A percentile compares a stretch with the other conserved stretches of the same genome.
These are phyloP conservation scores for Crithidia bombi DNA, from an alignment of 208 protist genomes.

Conservation along the genomic window DNA sequence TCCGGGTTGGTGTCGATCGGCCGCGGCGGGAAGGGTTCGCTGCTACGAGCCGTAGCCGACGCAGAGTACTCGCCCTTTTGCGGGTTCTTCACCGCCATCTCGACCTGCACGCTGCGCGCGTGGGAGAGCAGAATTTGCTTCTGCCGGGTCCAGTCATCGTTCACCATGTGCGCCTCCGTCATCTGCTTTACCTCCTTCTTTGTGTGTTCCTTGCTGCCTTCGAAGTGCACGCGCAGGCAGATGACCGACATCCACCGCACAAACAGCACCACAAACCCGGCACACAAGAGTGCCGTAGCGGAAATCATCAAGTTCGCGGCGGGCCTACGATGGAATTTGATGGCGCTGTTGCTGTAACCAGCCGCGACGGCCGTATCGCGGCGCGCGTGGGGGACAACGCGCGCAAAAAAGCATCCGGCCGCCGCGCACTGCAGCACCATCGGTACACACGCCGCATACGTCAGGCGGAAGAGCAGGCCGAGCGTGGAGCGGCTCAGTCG, in stretches of 20 bases:
- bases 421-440: conserved; percentile 51
- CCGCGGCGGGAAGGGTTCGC: conserved; percentile 13
- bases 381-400: conserved; percentile 41
- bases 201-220: conserved; percentile 30
- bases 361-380: conserved; percentile 18
- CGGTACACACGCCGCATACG: conserved; percentile 35
- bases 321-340: conserved; percentile 41
- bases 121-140: conserved; percentile 66
- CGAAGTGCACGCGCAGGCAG: conserved; percentile 25
- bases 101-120: conserved; percentile 60
- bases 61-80: conserved; percentile 8
- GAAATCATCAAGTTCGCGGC: conserved; percentile 46
- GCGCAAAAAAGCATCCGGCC: conserved; percentile 48
- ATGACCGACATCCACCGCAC: conserved; percentile 39
- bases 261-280: conserved; percentile 34
- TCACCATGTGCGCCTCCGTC: conserved; percentile 61
- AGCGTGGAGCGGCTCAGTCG: conserved; percentile 39
- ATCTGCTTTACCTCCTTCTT: conserved; percentile 40
- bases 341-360: neutral
- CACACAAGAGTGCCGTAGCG: conserved; percentile 43
- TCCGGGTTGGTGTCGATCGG: neutral
- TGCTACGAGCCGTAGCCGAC: conserved; percentile 5
- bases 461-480: conserved; percentile 31
- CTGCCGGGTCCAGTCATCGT: conserved; percentile 81
- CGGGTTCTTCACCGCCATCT: conserved; percentile 41